Evolutionary conservation across 2,329 filamentous ascomycete species (phyloP).

Genomic region (Exophiala sideris): DNA sequence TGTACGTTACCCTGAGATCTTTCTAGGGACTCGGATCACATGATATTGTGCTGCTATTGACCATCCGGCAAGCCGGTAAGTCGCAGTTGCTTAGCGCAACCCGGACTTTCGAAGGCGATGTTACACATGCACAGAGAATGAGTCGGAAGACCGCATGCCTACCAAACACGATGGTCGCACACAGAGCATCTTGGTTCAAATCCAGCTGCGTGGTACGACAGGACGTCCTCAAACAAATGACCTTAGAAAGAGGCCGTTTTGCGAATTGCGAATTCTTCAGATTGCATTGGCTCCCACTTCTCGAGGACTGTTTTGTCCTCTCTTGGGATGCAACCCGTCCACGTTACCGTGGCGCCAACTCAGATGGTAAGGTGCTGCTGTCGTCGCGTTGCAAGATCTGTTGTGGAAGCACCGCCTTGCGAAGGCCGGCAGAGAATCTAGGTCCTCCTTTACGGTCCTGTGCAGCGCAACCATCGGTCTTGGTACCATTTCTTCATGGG

Average conservation of each 20-base stretch:
- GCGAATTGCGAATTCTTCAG: neutral
- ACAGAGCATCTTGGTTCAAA: neutral
- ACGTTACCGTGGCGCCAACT: too few relatives aligned
- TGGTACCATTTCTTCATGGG: too few relatives aligned
- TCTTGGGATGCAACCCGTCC: too few relatives aligned
- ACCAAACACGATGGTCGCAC: slow-evolving; percentile 18
- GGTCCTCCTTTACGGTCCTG: too few relatives aligned
- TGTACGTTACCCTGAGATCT: too few relatives aligned
- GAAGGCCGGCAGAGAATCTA: too few relatives aligned
- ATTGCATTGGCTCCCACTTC: too few relatives aligned
- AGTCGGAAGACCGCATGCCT: slow-evolving; percentile 10
- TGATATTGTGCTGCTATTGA: neutral
- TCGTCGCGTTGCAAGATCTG: too few relatives aligned
- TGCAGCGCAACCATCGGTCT: too few relatives aligned
- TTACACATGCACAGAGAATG: slow-evolving; percentile 9
- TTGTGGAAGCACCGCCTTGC: too few relatives aligned
- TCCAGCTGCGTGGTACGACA: slow-evolving; percentile 16
- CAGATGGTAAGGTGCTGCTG: neutral
- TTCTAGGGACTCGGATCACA: neutral
- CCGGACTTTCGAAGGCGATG: slow-evolving; percentile 4
- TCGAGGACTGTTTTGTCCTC: too few relatives aligned
- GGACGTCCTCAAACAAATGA: slow-evolving; percentile 6
- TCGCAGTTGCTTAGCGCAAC: slow-evolving; percentile 7
- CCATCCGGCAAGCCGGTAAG: neutral
- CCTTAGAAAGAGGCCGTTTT: neutral